Evolutionary conservation across 768 basidiomycete species (phyloP).

Genomic region (Filobasidium wieringae): DNA sequence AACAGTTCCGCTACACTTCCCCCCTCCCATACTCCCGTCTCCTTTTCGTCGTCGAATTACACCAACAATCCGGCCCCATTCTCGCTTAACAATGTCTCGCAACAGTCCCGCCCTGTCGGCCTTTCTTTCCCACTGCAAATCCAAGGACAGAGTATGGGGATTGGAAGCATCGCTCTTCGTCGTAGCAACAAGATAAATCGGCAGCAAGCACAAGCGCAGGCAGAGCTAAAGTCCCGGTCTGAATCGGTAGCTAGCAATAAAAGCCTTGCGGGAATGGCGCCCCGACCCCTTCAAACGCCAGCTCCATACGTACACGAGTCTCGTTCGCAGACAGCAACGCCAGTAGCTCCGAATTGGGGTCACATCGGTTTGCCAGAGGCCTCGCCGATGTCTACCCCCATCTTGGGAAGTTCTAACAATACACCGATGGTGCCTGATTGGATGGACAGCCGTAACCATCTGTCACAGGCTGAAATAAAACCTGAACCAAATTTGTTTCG

Average conservation of each 20-base stretch:
- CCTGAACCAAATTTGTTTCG: too few species aligned
- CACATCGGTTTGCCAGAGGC: not conserved
- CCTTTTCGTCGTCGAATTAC: too few species aligned
- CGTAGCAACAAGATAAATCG: not conserved
- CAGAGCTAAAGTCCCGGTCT: too few species aligned
- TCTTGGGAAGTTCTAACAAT: not conserved
- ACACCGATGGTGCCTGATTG: too few species aligned
- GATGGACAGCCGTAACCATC: too few species aligned
- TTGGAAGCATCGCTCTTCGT: not conserved
- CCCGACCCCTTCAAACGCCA: not conserved
- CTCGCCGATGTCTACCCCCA: not conserved
- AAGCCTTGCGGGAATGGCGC: not conserved
- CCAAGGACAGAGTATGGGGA: not conserved
- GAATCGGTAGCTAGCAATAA: too few species aligned
- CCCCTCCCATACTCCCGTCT: too few species aligned
- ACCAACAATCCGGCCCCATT: not conserved
- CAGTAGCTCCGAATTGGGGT: not conserved
- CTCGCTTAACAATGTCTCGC: too few species aligned
- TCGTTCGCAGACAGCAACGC: not conserved
- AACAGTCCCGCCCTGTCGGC: not conserved
- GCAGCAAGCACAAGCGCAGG: too few species aligned
- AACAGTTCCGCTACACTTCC: not conserved
- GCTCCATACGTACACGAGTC: not conserved
- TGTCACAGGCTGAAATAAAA: too few species aligned
- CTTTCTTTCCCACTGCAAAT: too few species aligned